Evolutionary conservation across 2,329 filamentous ascomycete genomes (phyloP), one percentile per base, ranked within the genome.

Genomic region (Fusarium lyarnte): DNA sequence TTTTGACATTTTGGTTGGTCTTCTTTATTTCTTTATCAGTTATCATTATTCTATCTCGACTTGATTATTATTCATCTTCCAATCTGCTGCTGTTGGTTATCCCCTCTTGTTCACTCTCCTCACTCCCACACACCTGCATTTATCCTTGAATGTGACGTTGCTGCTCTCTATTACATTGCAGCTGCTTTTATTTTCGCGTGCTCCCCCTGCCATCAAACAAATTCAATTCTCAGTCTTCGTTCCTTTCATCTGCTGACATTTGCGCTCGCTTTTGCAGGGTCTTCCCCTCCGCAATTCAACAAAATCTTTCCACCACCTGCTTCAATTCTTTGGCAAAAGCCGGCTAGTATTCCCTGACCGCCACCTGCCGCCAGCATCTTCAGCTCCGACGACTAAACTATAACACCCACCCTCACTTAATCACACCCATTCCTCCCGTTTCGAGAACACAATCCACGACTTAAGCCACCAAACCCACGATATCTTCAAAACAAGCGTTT

Each of bases 281-380:
- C 43, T 42, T 42, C 36, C 62, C 54, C 53, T 58, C 57, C 58
- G 13, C 45, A 58, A 52, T n/a, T 64, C 58, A 58, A 47, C 36
- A 53, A 58, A 49, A n/a, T 25, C 41, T 49, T 52, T 35, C 51
- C 42, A 33, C 46, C 45, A 51, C 46, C 23, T 57, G 43, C 47
- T 58, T 69, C 67, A 55, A 72, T 53, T 57, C 36, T 42, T 45
- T 64, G 41, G 58, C 42, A 71, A 68, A 65, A 43, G 9, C 46
- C 53, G 55, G 49, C 70, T 74, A 74, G 71, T 63, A 36, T 51
- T 38, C 53, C 58, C 46, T 72, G 70, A 72, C 70, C 70, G 70
- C 71, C 67, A 63, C 52, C 70, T 66, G 43, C 42, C 38, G 45
- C 70, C 58, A 52, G 31, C 46, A 63, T 41, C 65, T 60, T 58